Evolutionary conservation across 2,329 filamentous ascomycete genomes (phyloP).

Genomic region (Aotearoamyces nothofagi): DNA sequence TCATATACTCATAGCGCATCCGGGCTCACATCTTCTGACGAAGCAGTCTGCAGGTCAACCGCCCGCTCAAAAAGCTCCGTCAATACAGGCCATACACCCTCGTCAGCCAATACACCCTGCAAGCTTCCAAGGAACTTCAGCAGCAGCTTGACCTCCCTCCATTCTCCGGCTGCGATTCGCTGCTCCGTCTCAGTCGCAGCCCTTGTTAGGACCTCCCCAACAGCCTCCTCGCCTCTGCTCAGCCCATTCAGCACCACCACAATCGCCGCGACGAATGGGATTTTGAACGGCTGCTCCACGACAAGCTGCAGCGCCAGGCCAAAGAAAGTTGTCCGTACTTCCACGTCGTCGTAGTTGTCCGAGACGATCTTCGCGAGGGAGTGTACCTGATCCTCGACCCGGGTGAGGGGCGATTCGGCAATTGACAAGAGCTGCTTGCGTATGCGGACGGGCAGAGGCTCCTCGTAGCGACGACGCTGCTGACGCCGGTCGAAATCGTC

Average conservation of each 20-base stretch:
- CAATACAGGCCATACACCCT: slow-evolving; percentile 72
- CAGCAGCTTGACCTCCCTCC: slow-evolving; percentile 82
- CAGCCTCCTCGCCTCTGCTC: slow-evolving; percentile 49
- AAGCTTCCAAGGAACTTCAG: slow-evolving; percentile 82
- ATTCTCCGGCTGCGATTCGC: slow-evolving; percentile 57
- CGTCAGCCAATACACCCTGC: slow-evolving; percentile 64
- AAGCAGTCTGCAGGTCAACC: slow-evolving; percentile 85
- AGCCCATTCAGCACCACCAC: slow-evolving; percentile 66
- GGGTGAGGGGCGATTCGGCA: slow-evolving; percentile 66
- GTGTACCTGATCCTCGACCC: slow-evolving; percentile 64
- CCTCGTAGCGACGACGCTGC: slow-evolving; percentile 60
- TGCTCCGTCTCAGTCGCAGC: slow-evolving; percentile 47
- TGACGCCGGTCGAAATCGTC: slow-evolving; percentile 63
- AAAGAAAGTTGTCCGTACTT: slow-evolving; percentile 58
- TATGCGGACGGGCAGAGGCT: slow-evolving; percentile 54
- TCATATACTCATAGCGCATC: not conserved
- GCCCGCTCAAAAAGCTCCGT: slow-evolving; percentile 84
- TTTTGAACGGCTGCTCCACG: slow-evolving; percentile 89
- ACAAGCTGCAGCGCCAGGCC: slow-evolving; percentile 62
- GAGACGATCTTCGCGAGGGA: slow-evolving; percentile 61
- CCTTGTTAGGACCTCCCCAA: slow-evolving; percentile 52
- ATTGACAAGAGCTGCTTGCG: slow-evolving; percentile 67
- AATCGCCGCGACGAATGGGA: slow-evolving; percentile 81
- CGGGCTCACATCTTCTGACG: slow-evolving; percentile 70
- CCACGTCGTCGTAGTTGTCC: slow-evolving; percentile 76